Base-by-base conservation (phyloP, 2,329 filamentous ascomycete species). In the Xylariaceae sp. region DNA sequence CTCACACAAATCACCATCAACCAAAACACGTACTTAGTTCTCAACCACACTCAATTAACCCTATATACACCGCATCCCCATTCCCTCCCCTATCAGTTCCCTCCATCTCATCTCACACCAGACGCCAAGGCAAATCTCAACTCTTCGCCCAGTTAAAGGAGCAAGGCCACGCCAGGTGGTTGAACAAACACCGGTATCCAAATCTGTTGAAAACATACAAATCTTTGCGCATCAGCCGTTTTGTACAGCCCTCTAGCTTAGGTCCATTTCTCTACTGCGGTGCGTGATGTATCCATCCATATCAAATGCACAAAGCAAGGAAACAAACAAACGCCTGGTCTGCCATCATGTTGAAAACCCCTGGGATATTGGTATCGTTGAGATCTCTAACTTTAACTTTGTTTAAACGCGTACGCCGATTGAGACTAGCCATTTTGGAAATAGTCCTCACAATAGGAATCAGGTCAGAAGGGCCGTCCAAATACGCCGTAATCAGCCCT, bases 101-200 rank as follows among this genome's bases (percentile, higher is more conserved):
- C n/a, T n/a, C 22, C 7, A 27, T 27, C 22, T 5, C 4, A 7
- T 27, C 22, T 27, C 22, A 27, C 7, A 27, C 22, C 22, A 27
- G 22, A 27, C 22, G 22, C 22, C 22, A 27, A 27, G 22, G 22
- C 22, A 27, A 27, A 27, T 27, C 42, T 22, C 32, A 32, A 40
- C 18, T 42, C 40, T 44, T 49, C 38, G 46, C 52, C 52, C 52
- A 52, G 52, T 52, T 52, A 54, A 52, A 44, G 52, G 52, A 54
- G 49, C 40, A 19, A 44, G 52, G 47, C 22, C 22, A 27, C 22
- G 44, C 46, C 49, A 49, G 43, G 49, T 52, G 52, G 52, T 54
- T 54, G 52, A 27, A 27, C 22, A 27, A 27, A 27, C 22, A 27
- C 22, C 22, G 22, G 22, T 27, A 7, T 27, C 22, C 22, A 27